phyloP scores from a whole-genome alignment of 164 flowering plant genomes.

The Malania oleifera region DNA sequence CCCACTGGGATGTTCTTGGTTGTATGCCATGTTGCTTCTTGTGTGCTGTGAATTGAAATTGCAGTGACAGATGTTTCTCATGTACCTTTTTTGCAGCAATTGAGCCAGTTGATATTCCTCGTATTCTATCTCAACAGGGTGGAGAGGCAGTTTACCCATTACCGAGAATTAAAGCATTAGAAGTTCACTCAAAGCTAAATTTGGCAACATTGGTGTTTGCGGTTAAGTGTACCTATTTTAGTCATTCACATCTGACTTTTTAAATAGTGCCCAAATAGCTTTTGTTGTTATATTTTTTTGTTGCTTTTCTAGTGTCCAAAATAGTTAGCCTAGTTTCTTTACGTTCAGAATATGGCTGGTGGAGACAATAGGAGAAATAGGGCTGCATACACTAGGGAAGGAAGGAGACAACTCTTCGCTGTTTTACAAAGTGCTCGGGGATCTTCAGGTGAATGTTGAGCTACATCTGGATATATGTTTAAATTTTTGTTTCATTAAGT shows the following conservation, averaged over 20 bases:
- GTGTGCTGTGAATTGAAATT: not conserved
- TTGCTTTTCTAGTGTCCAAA: too few relatives aligned
- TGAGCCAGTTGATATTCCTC: constrained; percentile 85
- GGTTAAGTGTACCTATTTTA: constrained; percentile 45
- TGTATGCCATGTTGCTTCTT: not conserved
- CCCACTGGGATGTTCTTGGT: not conserved
- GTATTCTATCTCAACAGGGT: constrained; percentile 84
- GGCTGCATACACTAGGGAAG: constrained; percentile 91
- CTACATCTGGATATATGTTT: not conserved
- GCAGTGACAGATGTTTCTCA: constrained; percentile 6
- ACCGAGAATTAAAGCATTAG: constrained; percentile 69
- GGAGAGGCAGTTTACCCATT: constrained; percentile 96
- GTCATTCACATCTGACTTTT: constrained; percentile 4
- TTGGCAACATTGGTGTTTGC: constrained; percentile 81
- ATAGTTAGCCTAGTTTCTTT: not conserved
- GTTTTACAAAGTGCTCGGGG: constrained; percentile 98
- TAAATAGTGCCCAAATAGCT: constrained; percentile 10
- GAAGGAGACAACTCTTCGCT: constrained; percentile 92
- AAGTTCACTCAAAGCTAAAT: constrained; percentile 84
- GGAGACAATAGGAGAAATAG: constrained; percentile 60
- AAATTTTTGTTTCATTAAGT: too few relatives aligned
- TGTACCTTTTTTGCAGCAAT: constrained; percentile 54
- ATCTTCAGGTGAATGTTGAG: constrained; percentile 71
- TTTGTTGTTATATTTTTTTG: too few relatives aligned
- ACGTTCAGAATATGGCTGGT: constrained; percentile 54